Evolutionary conservation across 345 rosid genomes (phyloP), one percentile per base, ranked within the genome.

Genomic region (Adansonia digitata): DNA sequence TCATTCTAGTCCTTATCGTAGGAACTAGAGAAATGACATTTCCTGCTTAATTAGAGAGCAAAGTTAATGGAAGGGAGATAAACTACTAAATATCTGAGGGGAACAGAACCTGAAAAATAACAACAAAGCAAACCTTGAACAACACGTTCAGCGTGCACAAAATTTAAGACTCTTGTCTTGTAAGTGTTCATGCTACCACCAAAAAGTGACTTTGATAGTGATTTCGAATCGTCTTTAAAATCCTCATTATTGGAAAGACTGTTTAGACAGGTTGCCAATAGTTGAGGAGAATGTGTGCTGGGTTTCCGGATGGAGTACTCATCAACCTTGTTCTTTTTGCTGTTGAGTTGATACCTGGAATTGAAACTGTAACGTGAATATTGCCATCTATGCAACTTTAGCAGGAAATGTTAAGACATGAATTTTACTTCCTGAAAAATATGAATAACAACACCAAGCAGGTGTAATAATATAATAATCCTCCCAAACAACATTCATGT

Each of bases 111-210:
- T 62, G 57, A 74, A 51, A 74, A 66, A 22, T 39, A 60, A 75
- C 39, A 68, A 76, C 66, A 71, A 49, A 46, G 66, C 82, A 68
- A 34, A 94, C 98, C 98, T 86, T 90, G 97, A 86, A 86, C 71
- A 24, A 83, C 80, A 70, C 77, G 91, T n/a, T 94, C 97, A 40
- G 77, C 76, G 69, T 62, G 86, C 65, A 45, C 15, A 81, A 87
- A 89, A 71, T 87, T 86, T 70, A 89, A 59, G 71, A 89, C 68
- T 86, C 97, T 88, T n/a, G 77, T 87, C 90, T 93, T 95, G 91
- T 79, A 83, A 49, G 79, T 82, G 77, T 93, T 95, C 84, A 87
- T 85, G 78, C 87, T 93, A 74, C 97, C 99, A 80, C 91, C 87
- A 17, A 88, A 55, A 73, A 93, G 80, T 40, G 96, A 95, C 84